A percentile compares a stretch with the other conserved stretches of the same genome.
Evolutionary conservation across 345 rosid genomes (phyloP).

Genomic region (Turritis glabra): DNA sequence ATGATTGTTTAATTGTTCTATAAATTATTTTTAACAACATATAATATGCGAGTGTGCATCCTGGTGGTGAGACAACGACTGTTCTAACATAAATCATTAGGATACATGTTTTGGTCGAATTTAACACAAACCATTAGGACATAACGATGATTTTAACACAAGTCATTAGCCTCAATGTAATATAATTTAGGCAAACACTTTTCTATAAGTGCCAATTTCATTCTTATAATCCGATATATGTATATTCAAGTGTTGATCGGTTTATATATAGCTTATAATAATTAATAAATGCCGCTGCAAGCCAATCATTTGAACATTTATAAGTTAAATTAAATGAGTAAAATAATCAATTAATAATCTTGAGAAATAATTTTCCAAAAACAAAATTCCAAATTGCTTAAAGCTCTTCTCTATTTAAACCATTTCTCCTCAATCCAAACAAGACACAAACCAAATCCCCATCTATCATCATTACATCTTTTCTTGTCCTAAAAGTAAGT

Average conservation of each 20-base stretch:
- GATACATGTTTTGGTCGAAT: neutral
- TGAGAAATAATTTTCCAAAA: neutral
- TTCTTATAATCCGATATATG: neutral
- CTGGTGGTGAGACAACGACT: too few relatives aligned
- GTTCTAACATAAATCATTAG: neutral
- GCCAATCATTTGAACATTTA: slow-evolving; percentile 17
- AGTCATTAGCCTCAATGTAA: neutral
- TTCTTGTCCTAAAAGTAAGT: slow-evolving; percentile 8
- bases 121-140: neutral
- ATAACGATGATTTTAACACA: neutral
- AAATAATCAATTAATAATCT: neutral
- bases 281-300: neutral
- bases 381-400: slow-evolving; percentile 20
- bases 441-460: slow-evolving; percentile 22
- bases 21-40: too few relatives aligned
- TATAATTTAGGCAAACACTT: neutral
- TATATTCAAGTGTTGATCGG: neutral
- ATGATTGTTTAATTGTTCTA: too few relatives aligned
- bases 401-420: slow-evolving; percentile 31
- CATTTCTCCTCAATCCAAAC: slow-evolving; percentile 1
- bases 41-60: too few relatives aligned
- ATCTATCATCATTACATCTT: slow-evolving; percentile 11
- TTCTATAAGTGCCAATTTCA: neutral
- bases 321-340: neutral
- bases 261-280: neutral